Conservation (phyloP, 305 asterid species). For the Salvia sclarea region DNA sequence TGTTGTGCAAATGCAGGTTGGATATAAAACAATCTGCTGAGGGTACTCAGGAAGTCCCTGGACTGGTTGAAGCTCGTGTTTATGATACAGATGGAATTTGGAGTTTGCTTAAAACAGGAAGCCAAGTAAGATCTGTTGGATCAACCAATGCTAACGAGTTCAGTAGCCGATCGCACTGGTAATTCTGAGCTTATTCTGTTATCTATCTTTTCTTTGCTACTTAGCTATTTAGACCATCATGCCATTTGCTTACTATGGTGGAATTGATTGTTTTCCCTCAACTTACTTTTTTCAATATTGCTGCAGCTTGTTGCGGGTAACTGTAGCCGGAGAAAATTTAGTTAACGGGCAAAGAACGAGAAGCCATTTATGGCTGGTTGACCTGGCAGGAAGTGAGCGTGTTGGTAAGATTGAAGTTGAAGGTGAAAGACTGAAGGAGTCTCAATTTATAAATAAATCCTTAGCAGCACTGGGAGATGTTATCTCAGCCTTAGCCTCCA, state of each 20-base stretch:
- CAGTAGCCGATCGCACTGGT: conserved; percentile 99
- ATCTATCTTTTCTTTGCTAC: neutral
- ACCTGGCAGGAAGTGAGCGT: conserved; percentile 97
- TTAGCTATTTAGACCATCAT: neutral
- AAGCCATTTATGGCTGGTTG: conserved; percentile 97
- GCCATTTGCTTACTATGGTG: neutral
- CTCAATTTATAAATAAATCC: conserved; percentile 90
- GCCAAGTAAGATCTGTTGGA: conserved; percentile 94
- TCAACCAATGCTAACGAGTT: conserved; percentile 92
- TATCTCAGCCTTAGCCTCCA: conserved; percentile 86
- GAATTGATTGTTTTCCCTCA: neutral
- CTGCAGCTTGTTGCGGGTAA: conserved; percentile 85
- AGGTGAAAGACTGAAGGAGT: conserved; percentile 90
- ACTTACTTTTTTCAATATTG: neutral
- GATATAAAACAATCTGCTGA: conserved; percentile 97
- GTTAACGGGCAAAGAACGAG: conserved; percentile 76
- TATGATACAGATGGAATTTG: conserved; percentile 79
- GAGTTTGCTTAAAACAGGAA: conserved; percentile 76
- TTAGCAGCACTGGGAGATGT: conserved; percentile 93
- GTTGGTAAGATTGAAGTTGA: conserved; percentile 89
- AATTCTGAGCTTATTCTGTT: conserved; percentile 26
- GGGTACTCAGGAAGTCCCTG: conserved; percentile 98
- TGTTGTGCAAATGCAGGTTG: conserved; percentile 56
- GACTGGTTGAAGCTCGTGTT: conserved; percentile 83
- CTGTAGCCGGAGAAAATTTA: conserved; percentile 71